Conservation (phyloP, 108 stramenopile genomes). For the Nitzschia palea region DNA sequence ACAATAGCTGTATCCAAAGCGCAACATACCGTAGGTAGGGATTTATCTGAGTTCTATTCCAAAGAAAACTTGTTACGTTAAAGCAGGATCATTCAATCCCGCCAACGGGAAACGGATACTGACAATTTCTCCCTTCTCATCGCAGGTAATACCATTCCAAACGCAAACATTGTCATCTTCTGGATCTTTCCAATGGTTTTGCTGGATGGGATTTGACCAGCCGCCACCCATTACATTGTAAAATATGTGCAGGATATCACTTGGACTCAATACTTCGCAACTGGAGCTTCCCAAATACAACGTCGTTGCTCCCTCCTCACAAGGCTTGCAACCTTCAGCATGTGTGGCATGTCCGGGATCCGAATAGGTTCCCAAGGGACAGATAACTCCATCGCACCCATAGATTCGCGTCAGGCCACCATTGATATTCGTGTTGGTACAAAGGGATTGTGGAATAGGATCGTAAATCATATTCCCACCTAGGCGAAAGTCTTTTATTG, state of each 20-base stretch:
- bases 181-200: conserved; percentile 38
- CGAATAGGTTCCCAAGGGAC: conserved; percentile 60
- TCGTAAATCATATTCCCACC: conserved; percentile 60
- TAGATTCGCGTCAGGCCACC: conserved; percentile 43
- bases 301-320: conserved; percentile 49
- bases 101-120: conserved; percentile 36
- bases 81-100: conserved; percentile 12
- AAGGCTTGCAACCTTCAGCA: conserved; percentile 42
- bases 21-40: no score
- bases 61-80: no score
- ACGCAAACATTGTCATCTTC: conserved; percentile 30
- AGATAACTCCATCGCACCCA: conserved; percentile 63
- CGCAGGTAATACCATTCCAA: conserved; percentile 55
- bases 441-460: conserved; percentile 50
- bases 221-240: conserved; percentile 53
- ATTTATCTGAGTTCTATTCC: no score
- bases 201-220: conserved; percentile 18
- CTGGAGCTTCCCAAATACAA: conserved; percentile 43
- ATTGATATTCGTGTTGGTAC: conserved; percentile 47
- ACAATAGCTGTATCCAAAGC: no score
- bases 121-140: conserved; percentile 36
- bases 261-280: conserved; percentile 36
- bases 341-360: conserved; percentile 48
- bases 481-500: conserved; percentile 57
- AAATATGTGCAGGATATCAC: conserved; percentile 55